Evolutionary conservation across 768 basidiomycete species (phyloP), one percentile per base, ranked within the genome.

Genomic region (Hygrophoropsis aurantiaca): DNA sequence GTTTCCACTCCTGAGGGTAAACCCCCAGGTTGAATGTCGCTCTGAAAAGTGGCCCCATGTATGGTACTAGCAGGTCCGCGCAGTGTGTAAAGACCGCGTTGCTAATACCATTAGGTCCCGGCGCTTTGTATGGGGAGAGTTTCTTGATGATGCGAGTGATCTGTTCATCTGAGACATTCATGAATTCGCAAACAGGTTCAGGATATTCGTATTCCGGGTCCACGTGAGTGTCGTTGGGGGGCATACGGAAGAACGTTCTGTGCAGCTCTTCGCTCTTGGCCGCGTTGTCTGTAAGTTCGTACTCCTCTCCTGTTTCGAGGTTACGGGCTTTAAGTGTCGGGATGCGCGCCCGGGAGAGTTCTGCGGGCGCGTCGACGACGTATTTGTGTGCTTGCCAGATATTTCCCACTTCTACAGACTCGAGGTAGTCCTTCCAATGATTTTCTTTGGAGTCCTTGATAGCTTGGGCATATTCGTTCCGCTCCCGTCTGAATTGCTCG

Each of bases 71-170:
- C 0, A 58, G 37, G 25, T 59, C 55, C 24, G 48, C 51, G 42
- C 55, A 57, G 11, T 64, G 19, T 10, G 40, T 66, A 27, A 73
- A 57, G 0, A 73, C 62, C 0, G 56, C 42, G 44, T 77, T 76
- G 0, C 65, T 55, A 10, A 68, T 56, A 0, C 52, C 49, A 16
- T 62, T 53, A 0, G 60, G 65, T 0, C 67, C 64, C 0, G 59
- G 54, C 0, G 69, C 72, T 45, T 74, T 74, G 61, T 64, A 65
- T 0, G 67, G 60, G 4, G 64, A 58, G 1, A 75, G 65, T 5
- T 46, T 40, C 0, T 26, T 13, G 0, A 72, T 62, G 0, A 61
- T 59, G 0, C 40, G 15, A 4, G 39, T n/a, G 5, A 77, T 53
- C 23, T 70, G 59, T 0, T 47, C 43, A 19, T 61, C 46, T 0